Base-by-base conservation (phyloP, 2,329 filamentous ascomycete genomes). In the Verticillium nonalfalfae region DNA sequence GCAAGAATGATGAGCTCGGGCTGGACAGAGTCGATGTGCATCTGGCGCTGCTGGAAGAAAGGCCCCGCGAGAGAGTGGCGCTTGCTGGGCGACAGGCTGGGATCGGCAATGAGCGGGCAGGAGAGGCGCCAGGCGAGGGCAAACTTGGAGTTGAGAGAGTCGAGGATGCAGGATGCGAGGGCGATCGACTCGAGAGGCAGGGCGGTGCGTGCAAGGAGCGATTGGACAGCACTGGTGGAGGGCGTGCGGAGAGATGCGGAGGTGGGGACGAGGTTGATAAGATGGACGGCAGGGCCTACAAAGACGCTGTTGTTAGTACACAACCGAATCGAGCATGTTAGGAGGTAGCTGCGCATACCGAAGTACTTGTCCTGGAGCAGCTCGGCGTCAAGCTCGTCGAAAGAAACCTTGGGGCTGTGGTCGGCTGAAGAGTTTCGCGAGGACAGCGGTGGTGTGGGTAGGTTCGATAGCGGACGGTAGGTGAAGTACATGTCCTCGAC, bases 391-490 rank as follows among this genome's bases (percentile, higher is more conserved):
- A 52, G 21, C 7, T 21, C 45, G 59, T 80, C 77, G 58, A 77
- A 69, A 18, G 72, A 71, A 60, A 75, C 71, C 45, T 71, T 70
- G 56, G 80, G 78, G 57, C 79, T 80, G 67, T 79, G 77, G 18
- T 64, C 68, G 33, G 75, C 75, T 52, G 77, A 78, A 18, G 77
- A 78, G 64, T 70, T 75, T 62, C 74, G 75, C 58, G 80, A 81
- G 55, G 84, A 87, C 11, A 81, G 81, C 55, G 87, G 87, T 64
- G 87, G 87, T 59, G 87, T 90, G 26, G 87, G 87, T 26, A 90
- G 80, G 71, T 86, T 88, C 35, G 86, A 89, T 59, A 90, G 78
- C 10, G 87, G 87, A 57, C 85, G 82, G 73, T 89, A 90, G 65
- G 85, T 87, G 68, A 87, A 86, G 73, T 84, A 85, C 65, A 79